phyloP scores from a whole-genome alignment of 192 early-diverging fungal species.

The Backusella liffmaniae region DNA sequence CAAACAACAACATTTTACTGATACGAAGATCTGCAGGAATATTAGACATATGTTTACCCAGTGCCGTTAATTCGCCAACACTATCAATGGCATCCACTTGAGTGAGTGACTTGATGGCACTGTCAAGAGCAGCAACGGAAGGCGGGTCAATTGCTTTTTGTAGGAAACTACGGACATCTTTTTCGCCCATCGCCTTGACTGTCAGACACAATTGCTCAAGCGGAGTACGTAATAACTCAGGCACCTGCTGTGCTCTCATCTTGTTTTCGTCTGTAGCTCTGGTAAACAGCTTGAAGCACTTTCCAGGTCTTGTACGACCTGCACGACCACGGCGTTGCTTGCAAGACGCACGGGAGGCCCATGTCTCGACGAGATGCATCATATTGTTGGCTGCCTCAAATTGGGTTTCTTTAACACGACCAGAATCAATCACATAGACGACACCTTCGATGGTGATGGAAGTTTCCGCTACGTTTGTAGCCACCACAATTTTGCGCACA shows the following conservation, averaged over 20 bases:
- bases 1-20: slow-evolving; percentile 78
- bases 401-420: slow-evolving; percentile 62
- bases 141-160: slow-evolving; percentile 67
- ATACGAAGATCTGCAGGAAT: slow-evolving; percentile 78
- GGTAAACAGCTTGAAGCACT: slow-evolving; percentile 73
- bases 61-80: slow-evolving; percentile 56
- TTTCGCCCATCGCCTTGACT: slow-evolving; percentile 65
- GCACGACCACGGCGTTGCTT: slow-evolving; percentile 75
- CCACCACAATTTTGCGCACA: slow-evolving; percentile 68
- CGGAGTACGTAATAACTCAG: slow-evolving; percentile 81
- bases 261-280: slow-evolving; percentile 36
- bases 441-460: slow-evolving; percentile 82
- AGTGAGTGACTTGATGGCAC: slow-evolving; percentile 58
- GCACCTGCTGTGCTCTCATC: slow-evolving; percentile 61
- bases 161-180: slow-evolving; percentile 57
- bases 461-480: slow-evolving; percentile 83
- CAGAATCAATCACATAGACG: slow-evolving; percentile 69
- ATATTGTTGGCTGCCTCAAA: slow-evolving; percentile 57
- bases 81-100: slow-evolving; percentile 57
- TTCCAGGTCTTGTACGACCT: slow-evolving; percentile 74
- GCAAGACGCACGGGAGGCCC: slow-evolving; percentile 51
- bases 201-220: slow-evolving; percentile 81
- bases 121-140: slow-evolving; percentile 46
- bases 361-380: slow-evolving; percentile 53
- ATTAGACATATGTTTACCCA: slow-evolving; percentile 66